Percentiles rank a stretch among this genome's conserved stretches.
Conservation (phyloP, 2,329 filamentous ascomycete species). For the Arthrinium phaeospermum region DNA sequence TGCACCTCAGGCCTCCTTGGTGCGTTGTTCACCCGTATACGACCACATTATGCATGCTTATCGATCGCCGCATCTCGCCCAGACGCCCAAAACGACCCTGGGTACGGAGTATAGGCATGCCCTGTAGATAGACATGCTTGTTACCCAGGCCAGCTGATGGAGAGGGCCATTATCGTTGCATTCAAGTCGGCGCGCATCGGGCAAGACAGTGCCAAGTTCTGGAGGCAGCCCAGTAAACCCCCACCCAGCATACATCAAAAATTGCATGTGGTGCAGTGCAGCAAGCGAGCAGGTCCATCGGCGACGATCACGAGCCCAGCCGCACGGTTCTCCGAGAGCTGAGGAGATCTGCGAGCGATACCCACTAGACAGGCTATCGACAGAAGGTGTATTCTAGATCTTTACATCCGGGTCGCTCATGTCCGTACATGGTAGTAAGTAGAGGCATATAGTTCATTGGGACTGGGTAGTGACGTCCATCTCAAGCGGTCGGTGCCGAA, state of each 20-base stretch:
- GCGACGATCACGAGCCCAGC: background rate
- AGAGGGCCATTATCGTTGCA: background rate
- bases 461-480: background rate
- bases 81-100: background rate
- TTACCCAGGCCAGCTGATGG: background rate
- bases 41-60: background rate
- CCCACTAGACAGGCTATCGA: background rate
- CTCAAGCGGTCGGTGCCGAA: background rate
- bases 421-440: background rate
- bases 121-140: background rate
- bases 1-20: background rate
- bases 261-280: background rate
- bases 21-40: background rate
- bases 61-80: background rate
- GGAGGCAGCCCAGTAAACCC: background rate
- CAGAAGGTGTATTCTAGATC: background rate
- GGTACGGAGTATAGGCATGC: background rate
- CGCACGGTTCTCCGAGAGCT: conserved; percentile 1
- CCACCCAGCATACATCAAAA: background rate
- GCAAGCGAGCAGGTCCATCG: background rate
- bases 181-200: background rate
- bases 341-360: background rate
- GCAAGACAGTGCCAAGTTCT: background rate
- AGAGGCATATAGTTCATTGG: background rate
- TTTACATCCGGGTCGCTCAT: background rate